Percentiles rank a stretch among this genome's conserved stretches.
Evolutionary conservation across 1,284 basidiomycete species (phyloP).

Genomic region (Schizophyllum amplum): DNA sequence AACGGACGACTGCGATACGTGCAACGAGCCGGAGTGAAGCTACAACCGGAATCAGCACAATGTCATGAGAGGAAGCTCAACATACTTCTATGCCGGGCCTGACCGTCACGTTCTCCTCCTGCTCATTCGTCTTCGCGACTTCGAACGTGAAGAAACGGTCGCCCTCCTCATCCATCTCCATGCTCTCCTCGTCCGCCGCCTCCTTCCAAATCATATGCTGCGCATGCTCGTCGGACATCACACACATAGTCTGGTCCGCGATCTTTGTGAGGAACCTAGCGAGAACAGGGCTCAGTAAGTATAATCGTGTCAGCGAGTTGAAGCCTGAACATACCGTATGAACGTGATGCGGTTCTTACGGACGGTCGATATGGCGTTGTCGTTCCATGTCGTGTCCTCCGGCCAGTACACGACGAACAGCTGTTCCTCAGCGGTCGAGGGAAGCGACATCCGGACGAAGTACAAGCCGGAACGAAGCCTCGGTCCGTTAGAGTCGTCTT

Average conservation of each 20-base stretch:
- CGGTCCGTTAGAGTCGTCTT: constrained; percentile 20
- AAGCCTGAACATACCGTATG: constrained; percentile 40
- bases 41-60: not conserved
- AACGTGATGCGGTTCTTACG: constrained; percentile 48
- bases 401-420: constrained; percentile 55
- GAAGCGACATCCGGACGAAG: constrained; percentile 19
- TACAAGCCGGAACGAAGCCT: constrained; percentile 44
- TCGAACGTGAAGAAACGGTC: constrained; percentile 45
- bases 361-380: constrained; percentile 34
- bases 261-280: constrained; percentile 43
- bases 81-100: constrained; percentile 35
- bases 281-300: not conserved
- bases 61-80: not conserved
- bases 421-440: constrained; percentile 13
- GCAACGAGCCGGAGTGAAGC: too few relatives aligned
- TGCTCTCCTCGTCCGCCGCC: constrained; percentile 17
- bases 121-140: constrained; percentile 47
- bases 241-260: constrained; percentile 39
- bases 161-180: constrained; percentile 22
- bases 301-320: too few relatives aligned
- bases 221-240: constrained; percentile 41
- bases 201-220: constrained; percentile 33
- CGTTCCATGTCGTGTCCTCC: constrained; percentile 51
- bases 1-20: not conserved
- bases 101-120: constrained; percentile 40